Base-by-base conservation (phyloP, 768 basidiomycete species). In the Dacryopinax spathularia region DNA sequence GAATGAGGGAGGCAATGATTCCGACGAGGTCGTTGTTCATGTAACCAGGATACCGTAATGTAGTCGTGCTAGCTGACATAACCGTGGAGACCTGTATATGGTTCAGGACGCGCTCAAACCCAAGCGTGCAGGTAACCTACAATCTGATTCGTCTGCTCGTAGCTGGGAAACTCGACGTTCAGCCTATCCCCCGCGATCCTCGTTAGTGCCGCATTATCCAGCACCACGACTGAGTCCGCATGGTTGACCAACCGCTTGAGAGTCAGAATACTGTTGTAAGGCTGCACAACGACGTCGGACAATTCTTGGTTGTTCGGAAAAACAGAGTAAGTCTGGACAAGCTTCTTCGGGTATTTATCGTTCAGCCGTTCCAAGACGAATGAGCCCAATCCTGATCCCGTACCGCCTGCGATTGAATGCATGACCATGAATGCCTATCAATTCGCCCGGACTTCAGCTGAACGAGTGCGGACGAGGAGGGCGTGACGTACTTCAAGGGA, bases 11-110 rank as follows among this genome's bases (percentile, higher is more conserved):
- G 5, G 95, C 93, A 63, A 98, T 88, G 66, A 99, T 94, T 29
- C 94, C 91, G 67, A 97, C 94, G 35, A 98, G 83, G 71, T 99
- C 95, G 69, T 97, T 99, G 79, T 98, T 97, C 94, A 97, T 98
- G 75, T 97, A 97, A 60, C 92, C 91, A 0, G 95, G 95, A 76
- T 96, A 99, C 69, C 95, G 84, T 27, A 99, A 82, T 15, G 95
- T 98, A 70, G 94, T 91, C 0, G 95, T 99, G 66, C 91, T 94
- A 12, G 94, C 95, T 10, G 95, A 89, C 84, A 99, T 97, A 39
- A 98, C 95, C 0, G 96, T 98, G 2, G 96, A 87, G 1, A 92
- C 89, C 94, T 97, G 62, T 60, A 60, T 5, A 15, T 41, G 43
- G 44, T 59, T 48, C 29, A 33, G 62, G 4, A 27, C 27, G 34